Percentiles rank a stretch among this genome's conserved stretches.
phyloP scores from a whole-genome alignment of 2,329 filamentous ascomycete genomes.

The Talaromyces sp. region DNA sequence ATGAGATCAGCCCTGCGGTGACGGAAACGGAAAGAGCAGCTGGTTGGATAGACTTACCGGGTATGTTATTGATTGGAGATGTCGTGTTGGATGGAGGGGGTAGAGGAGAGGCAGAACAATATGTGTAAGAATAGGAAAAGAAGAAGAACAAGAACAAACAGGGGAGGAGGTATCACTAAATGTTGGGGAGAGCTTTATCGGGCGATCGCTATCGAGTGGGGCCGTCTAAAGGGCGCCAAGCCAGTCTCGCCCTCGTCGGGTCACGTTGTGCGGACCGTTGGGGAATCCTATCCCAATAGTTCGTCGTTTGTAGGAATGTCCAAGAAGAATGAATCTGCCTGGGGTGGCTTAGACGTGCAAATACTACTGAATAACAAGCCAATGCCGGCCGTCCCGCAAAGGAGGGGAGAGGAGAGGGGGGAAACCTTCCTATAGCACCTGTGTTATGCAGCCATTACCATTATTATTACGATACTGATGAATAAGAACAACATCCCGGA shows the following conservation, averaged over 20 bases:
- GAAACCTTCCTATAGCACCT: background rate
- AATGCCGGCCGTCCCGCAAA: background rate
- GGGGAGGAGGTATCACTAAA: background rate
- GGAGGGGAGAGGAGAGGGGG: background rate
- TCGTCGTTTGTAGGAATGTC: background rate
- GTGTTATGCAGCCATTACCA: background rate
- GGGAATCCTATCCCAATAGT: background rate
- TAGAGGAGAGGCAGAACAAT: background rate
- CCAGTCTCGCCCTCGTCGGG: background rate
- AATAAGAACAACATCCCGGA: background rate
- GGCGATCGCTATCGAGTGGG: constrained; percentile 1
- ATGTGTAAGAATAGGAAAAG: background rate
- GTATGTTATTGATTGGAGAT: background rate
- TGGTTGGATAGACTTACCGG: background rate
- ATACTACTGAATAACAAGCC: background rate
- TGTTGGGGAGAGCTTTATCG: constrained; percentile 7
- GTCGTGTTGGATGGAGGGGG: background rate
- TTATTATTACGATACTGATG: background rate
- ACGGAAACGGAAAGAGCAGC: background rate
- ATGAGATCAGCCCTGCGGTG: background rate
- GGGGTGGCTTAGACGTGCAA: background rate
- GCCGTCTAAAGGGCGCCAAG: background rate
- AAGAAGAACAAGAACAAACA: background rate
- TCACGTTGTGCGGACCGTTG: background rate
- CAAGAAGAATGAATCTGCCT: background rate